Evolutionary conservation across 495 filamentous ascomycete species (phyloP).

Genomic region (Monascus purpureus): DNA sequence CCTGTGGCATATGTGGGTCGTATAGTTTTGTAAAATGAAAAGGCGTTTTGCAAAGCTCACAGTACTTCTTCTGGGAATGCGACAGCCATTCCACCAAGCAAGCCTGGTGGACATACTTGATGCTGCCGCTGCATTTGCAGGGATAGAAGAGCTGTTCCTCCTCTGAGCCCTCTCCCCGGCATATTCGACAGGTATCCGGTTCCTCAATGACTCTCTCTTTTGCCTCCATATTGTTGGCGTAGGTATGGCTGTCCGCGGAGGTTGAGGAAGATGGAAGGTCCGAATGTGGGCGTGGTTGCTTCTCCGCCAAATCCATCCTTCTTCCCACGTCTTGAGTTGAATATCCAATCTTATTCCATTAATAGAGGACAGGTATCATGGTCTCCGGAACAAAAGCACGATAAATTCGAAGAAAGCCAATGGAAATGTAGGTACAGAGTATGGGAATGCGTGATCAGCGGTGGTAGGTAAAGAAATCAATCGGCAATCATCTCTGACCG

Average conservation of each 20-base stretch:
- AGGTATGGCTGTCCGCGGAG: conserved; percentile 53
- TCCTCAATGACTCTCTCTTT: conserved; percentile 31
- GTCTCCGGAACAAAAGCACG: not conserved
- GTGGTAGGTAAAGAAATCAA: too few species aligned
- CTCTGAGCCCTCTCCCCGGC: conserved; percentile 71
- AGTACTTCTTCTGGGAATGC: conserved; percentile 97
- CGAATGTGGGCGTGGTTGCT: conserved; percentile 7
- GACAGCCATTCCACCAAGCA: conserved; percentile 97
- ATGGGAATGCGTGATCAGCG: too few species aligned
- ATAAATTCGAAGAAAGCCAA: too few species aligned
- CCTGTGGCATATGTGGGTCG: conserved; percentile 76
- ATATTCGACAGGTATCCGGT: conserved; percentile 85
- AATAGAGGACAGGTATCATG: not conserved
- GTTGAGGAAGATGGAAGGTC: conserved; percentile 30
- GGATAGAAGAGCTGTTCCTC: conserved; percentile 90
- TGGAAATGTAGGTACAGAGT: too few species aligned
- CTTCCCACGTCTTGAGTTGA: conserved; percentile 1
- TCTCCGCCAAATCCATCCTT: conserved; percentile 16
- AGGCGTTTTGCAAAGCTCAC: conserved; percentile 95
- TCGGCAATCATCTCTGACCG: too few species aligned
- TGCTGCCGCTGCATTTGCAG: conserved; percentile 96
- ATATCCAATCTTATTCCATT: not conserved
- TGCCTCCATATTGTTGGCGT: conserved; percentile 22
- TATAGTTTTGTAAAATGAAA: conserved; percentile 98
- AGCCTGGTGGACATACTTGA: conserved; percentile 94